Evolutionary conservation across 345 rosid genomes (phyloP), one percentile per base, ranked within the genome.

Genomic region (Triadica sebifera): DNA sequence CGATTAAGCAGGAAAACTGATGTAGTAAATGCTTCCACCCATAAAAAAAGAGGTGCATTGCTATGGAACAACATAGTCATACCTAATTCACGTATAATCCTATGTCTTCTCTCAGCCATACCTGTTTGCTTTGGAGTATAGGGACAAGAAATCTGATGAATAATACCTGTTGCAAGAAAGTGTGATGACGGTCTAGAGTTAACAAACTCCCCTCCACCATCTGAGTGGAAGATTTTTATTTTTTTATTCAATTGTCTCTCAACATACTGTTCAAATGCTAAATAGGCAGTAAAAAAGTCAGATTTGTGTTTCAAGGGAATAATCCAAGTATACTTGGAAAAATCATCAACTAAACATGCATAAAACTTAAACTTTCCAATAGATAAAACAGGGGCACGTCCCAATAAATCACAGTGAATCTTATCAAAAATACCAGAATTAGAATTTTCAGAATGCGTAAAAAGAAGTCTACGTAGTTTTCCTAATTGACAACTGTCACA

Each of bases 281-380:
- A 20, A 17, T 70, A 57, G 4, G 52, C 39, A 19, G 12, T 5
- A 38, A 10, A 6, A 57, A 57, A 70, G n/a, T 37, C 17, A 39
- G 1, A 70, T 70, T 70, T 56, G 29, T 50, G 55, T 25, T 45
- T 16, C 0, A 72, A n/a, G 1, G 46, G 68, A 60, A 72, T 60
- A 10, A 60, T 72, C 67, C 75, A 61, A 39, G 49, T 72, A 37
- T 72, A 49, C 13, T 61, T 47, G 5, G 47, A 61, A 17, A 60
- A 60, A 3, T 29, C 34, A 29, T 29, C 34, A 29, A 29, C 34
- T 29, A 29, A 29, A 29, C 34, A 29, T 29, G 1, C 34, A 29
- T 29, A 29, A 29, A 29, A 29, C 34, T 29, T 29, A 29, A 29
- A 29, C 34, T 29, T 29, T 1, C 34, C 34, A 72, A 60, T 24